Evolutionary conservation across 1,139 yeast genomes (phyloP), one percentile per base, ranked within the genome.

Genomic region (Geotrichum histeridarum): DNA sequence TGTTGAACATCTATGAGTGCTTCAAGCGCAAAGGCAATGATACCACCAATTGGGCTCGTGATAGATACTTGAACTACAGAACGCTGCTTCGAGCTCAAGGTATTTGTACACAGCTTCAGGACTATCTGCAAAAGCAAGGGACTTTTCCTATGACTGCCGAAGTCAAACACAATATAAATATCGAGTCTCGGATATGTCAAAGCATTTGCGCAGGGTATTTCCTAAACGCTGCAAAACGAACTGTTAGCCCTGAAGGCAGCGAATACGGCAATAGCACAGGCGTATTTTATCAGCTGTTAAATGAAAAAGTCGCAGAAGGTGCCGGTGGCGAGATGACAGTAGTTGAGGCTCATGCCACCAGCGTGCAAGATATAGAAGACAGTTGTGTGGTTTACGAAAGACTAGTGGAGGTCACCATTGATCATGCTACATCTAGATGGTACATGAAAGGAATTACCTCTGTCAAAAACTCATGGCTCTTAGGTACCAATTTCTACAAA

Each of bases 1-100:
- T 89, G 60, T 73, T 89, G 59, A 89, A 89, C 65, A 94, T 88
- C 6, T 89, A 77, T 65, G 83, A 85, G 60, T 89, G 83, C 3
- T 89, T 84, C 70, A 69, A 70, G 48, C 57, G 61, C 18, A 56
- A 59, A 27, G 43, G 43, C 5, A 51, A 51, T 30, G 17, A 42
- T 14, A 78, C 73, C 60, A 77, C 77, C 55, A 72, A 75, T 43
- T 88, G 96, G 96, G 86, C 95, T 67, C 80, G 90, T 60, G 89
- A 85, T 59, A 80, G 86, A 66, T 88, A 79, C 69, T 72, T 89
- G 53, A 83, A 86, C 47, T 84, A 83, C 67, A 77, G 94, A 70
- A 81, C 95, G 0, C 73, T 89, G 52, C 74, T 79, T 42, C 79
- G 84, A 31, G 95, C 93, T 27, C 49, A 32, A 46, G 56, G 51